Conservation (phyloP, 2,329 filamentous ascomycete species). For the Penicillium sp. region DNA sequence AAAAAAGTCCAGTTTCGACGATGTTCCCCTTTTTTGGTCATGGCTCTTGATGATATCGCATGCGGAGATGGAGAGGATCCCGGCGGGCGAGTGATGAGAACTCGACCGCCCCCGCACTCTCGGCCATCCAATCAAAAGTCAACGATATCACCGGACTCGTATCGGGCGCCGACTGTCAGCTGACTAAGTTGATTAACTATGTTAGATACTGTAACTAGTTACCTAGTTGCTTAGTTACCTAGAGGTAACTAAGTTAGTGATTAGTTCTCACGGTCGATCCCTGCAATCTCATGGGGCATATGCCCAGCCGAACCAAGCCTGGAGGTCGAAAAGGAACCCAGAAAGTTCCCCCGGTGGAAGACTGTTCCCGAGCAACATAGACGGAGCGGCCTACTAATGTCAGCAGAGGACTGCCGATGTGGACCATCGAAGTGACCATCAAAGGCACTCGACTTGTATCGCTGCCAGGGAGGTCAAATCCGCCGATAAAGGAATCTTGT, state of each 20-base stretch:
- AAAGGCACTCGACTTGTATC: slow-evolving; percentile 35
- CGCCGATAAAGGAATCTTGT: slow-evolving; percentile 20
- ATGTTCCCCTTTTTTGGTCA: not conserved
- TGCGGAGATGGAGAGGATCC: not conserved
- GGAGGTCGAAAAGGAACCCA: slow-evolving; percentile 67
- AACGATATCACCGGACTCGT: slow-evolving; percentile 1
- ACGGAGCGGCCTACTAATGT: slow-evolving; percentile 15
- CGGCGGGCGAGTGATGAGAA: not conserved
- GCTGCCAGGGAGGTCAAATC: slow-evolving; percentile 18
- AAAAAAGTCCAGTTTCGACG: not conserved
- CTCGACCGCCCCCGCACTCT: slow-evolving; percentile 4
- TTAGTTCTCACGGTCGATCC: slow-evolving; percentile 48
- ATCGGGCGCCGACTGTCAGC: not conserved
- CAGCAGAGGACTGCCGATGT: slow-evolving; percentile 34
- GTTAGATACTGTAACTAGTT: no score
- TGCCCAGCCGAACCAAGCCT: slow-evolving; percentile 70
- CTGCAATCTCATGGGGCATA: slow-evolving; percentile 68
- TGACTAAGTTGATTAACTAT: no score
- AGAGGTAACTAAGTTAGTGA: slow-evolving; percentile 7
- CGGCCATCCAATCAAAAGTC: not conserved
- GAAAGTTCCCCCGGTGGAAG: slow-evolving; percentile 64
- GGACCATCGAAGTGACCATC: slow-evolving; percentile 45
- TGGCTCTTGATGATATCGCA: not conserved
- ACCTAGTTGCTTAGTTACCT: no score
- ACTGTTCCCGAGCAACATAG: slow-evolving; percentile 26